Evolutionary conservation across 768 basidiomycete species (phyloP).

Genomic region (Nevesoporus exiguus): DNA sequence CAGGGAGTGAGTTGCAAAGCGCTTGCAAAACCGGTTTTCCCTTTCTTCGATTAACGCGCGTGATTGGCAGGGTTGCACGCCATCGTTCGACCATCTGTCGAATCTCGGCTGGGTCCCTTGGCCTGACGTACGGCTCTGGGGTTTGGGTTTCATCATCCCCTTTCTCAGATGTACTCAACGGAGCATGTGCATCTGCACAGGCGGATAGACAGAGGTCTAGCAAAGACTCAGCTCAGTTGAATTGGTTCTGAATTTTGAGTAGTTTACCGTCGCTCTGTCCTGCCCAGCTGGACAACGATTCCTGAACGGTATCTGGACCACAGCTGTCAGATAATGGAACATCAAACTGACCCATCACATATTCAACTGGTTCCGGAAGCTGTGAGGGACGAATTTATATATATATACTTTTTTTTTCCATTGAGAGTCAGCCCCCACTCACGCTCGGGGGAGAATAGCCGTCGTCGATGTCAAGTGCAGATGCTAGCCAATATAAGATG

Average conservation of each 20-base stretch:
- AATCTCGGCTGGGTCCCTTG: slow-evolving; percentile 22
- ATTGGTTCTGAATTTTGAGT: background rate
- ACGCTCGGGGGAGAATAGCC: slow-evolving; percentile 29
- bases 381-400: slow-evolving; percentile 2
- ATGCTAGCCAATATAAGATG: slow-evolving; percentile 55
- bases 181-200: slow-evolving; percentile 8
- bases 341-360: slow-evolving; percentile 28
- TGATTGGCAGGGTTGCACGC: slow-evolving; percentile 27
- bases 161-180: slow-evolving; percentile 22
- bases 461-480: slow-evolving; percentile 38
- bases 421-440: background rate
- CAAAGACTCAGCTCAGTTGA: background rate
- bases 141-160: slow-evolving; percentile 9
- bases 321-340: slow-evolving; percentile 22
- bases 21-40: slow-evolving; percentile 9
- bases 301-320: slow-evolving; percentile 14
- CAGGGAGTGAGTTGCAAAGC: background rate
- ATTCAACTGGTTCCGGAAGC: slow-evolving; percentile 33
- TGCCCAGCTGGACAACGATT: slow-evolving; percentile 33
- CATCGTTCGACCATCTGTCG: slow-evolving; percentile 32
- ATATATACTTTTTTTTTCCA: background rate
- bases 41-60: slow-evolving; percentile 7
- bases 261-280: slow-evolving; percentile 28
- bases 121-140: slow-evolving; percentile 18
- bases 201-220: slow-evolving; percentile 27